phyloP scores from a whole-genome alignment of 176 grass and related monocot genomes.

The Lolium rigidum region DNA sequence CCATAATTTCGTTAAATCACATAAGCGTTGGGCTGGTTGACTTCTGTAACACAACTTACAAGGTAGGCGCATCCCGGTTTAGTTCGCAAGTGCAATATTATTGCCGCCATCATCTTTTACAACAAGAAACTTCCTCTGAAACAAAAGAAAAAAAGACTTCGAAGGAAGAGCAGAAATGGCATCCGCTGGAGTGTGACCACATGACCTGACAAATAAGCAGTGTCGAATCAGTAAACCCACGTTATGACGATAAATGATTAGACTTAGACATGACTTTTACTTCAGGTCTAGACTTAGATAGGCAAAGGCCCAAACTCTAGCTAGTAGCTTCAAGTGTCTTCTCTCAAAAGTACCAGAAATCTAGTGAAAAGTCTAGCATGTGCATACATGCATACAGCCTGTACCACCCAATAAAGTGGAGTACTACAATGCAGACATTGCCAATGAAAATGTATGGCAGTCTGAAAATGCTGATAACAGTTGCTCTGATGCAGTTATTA shows the following conservation, averaged over 20 bases:
- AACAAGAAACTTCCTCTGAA: constrained; percentile 21
- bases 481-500: not conserved
- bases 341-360: not conserved
- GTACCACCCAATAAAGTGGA: not conserved
- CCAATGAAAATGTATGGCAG: constrained; percentile 23
- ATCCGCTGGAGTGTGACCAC: constrained; percentile 6
- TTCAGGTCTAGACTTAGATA: constrained; percentile 29
- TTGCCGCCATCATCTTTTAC: constrained; percentile 50
- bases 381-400: not conserved
- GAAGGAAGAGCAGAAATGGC: constrained; percentile 8
- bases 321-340: constrained; percentile 1
- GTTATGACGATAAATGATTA: constrained; percentile 9
- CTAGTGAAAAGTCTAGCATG: not conserved
- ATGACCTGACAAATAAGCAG: constrained; percentile 44
- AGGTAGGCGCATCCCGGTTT: constrained; percentile 32
- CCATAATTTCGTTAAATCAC: constrained; percentile 20
- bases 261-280: constrained; percentile 13
- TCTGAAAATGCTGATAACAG: not conserved
- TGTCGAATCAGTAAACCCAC: constrained; percentile 19
- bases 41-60: constrained; percentile 34
- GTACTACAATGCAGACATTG: not conserved
- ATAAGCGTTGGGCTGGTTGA: constrained; percentile 20
- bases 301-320: constrained; percentile 21
- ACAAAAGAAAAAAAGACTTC: constrained; percentile 7
- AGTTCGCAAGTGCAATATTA: constrained; percentile 45